A percentile compares a stretch with the other conserved stretches of the same genome.
phyloP scores from a whole-genome alignment of 164 flowering plant genomes.

The Nelumbo lutea region DNA sequence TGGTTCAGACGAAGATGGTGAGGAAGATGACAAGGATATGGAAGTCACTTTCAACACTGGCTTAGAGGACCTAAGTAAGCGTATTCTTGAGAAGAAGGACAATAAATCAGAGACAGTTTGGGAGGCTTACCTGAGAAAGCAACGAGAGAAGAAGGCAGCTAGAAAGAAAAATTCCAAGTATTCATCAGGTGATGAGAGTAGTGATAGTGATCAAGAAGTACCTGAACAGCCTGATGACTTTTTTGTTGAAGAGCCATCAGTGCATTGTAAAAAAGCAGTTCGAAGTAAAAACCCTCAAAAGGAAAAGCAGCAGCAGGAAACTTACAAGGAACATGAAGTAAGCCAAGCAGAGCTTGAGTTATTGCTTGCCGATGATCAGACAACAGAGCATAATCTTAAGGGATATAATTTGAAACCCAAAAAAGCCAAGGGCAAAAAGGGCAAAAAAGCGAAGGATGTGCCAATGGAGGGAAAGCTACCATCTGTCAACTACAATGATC shows the following conservation, averaged over 20 bases:
- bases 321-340: constrained; percentile 50
- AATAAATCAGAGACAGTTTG: constrained; percentile 73
- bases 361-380: constrained; percentile 74
- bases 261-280: constrained; percentile 14
- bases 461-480: constrained; percentile 63
- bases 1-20: constrained; percentile 56
- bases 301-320: constrained; percentile 21
- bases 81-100: constrained; percentile 71
- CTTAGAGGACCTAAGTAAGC: constrained; percentile 83
- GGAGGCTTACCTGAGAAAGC: constrained; percentile 71
- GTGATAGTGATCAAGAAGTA: constrained; percentile 47
- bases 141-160: constrained; percentile 65
- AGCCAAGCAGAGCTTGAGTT: constrained; percentile 84
- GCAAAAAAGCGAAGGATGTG: constrained; percentile 44
- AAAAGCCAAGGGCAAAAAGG: constrained; percentile 54
- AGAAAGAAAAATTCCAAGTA: constrained; percentile 46
- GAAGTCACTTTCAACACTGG: constrained; percentile 91
- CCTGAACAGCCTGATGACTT: constrained; percentile 68
- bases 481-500: constrained; percentile 45
- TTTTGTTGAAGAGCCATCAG: constrained; percentile 57
- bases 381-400: constrained; percentile 38
- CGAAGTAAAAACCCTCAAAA: constrained; percentile 17
- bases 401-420: constrained; percentile 76
- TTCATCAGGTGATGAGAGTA: constrained; percentile 65
- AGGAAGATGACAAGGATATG: constrained; percentile 68